Percentiles rank a stretch among this genome's conserved stretches.
These are phyloP conservation scores for Simplicillium aogashimaense DNA, from an alignment of 2,329 filamentous ascomycete genomes.

Conservation along the genomic window DNA sequence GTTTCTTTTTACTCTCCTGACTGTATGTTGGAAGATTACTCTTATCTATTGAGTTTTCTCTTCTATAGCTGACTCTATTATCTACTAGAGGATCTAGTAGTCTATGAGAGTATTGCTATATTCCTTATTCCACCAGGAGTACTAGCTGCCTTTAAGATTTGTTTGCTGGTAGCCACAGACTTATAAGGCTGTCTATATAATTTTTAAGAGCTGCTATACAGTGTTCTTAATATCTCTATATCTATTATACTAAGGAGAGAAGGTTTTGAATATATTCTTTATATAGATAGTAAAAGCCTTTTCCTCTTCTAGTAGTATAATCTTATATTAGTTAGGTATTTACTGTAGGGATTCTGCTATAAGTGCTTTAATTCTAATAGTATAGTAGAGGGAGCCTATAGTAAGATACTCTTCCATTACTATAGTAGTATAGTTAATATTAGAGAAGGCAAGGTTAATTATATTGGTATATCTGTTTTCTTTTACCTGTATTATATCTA, in stretches of 20 bases:
- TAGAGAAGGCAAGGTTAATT: conserved; percentile 1
- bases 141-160: background rate
- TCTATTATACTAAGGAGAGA: background rate
- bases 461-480: background rate
- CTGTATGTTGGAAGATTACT: background rate
- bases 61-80: background rate
- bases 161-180: background rate
- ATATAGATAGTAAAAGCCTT: background rate
- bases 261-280: background rate
- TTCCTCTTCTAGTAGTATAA: background rate
- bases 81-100: background rate
- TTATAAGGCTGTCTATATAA: background rate
- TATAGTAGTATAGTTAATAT: background rate
- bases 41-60: background rate
- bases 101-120: background rate
- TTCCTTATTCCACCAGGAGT: conserved; percentile 3
- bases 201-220: background rate
- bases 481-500: background rate
- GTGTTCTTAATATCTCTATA: background rate
- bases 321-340: background rate
- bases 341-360: background rate
- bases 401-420: conserved; percentile 1
- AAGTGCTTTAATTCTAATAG: background rate
- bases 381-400: background rate
- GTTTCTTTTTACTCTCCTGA: background rate